phyloP scores from a whole-genome alignment of 2,329 filamentous ascomycete genomes.

The Fusarium sublunatum region DNA sequence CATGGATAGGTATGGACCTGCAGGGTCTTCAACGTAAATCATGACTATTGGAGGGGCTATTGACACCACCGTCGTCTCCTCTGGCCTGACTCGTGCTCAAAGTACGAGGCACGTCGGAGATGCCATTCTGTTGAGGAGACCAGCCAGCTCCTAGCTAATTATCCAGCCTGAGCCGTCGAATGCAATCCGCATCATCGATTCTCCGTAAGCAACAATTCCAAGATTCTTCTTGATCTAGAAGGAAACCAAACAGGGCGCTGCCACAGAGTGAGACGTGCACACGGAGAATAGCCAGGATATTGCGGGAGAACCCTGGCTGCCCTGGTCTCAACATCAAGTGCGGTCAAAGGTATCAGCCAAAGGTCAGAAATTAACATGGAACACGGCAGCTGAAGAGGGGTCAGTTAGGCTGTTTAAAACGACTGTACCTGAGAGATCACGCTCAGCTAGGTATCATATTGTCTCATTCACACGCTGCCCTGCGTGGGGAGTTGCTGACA shows the following conservation, averaged over 20 bases:
- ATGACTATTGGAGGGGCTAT: constrained; percentile 23
- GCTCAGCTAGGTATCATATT: constrained; percentile 30
- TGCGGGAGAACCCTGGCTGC: constrained; percentile 30
- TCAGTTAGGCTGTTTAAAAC: constrained; percentile 2
- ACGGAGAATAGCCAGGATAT: constrained; percentile 43
- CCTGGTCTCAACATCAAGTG: constrained; percentile 33
- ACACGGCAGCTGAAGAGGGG: constrained; percentile 23
- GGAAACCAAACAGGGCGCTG: constrained; percentile 18
- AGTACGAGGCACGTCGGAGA: constrained; percentile 3
- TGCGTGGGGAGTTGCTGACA: constrained; percentile 40
- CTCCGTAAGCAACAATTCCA: constrained; percentile 36
- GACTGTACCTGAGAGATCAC: constrained; percentile 22
- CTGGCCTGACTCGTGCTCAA: constrained; percentile 23
- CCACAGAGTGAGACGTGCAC: constrained; percentile 45
- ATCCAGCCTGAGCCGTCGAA: constrained; percentile 26
- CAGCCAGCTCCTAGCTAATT: constrained; percentile 14
- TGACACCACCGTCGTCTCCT: constrained; percentile 22
- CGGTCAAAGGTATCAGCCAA: constrained; percentile 43
- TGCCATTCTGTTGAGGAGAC: constrained; percentile 30
- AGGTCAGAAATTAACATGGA: constrained; percentile 31
- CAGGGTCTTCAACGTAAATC: constrained; percentile 22
- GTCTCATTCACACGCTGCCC: constrained; percentile 28
- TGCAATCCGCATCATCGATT: constrained; percentile 27
- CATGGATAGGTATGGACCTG: constrained; percentile 12
- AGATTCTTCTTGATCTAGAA: constrained; percentile 38